Evolutionary conservation across 306 rosid species (phyloP).

Genomic region (Castanospermum australe): DNA sequence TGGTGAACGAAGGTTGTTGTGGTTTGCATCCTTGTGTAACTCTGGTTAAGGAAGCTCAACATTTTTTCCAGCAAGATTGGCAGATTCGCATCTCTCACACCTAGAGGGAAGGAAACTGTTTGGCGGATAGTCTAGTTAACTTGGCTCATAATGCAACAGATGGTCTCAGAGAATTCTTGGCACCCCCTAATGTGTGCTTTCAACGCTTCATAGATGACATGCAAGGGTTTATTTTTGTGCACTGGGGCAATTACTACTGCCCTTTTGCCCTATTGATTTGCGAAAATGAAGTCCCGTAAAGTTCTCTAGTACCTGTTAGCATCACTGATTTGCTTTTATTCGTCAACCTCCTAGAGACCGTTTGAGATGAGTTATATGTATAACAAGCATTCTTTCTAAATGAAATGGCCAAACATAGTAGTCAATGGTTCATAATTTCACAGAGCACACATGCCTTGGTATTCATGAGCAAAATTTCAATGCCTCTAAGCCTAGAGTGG

Average conservation of each 20-base stretch:
- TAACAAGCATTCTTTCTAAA: not conserved
- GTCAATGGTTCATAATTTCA: constrained; percentile 17
- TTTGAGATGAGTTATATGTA: not conserved
- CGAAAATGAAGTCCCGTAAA: not conserved
- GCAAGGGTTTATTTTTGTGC: not conserved
- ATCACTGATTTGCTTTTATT: constrained; percentile 18
- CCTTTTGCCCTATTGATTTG: not conserved
- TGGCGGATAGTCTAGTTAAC: constrained; percentile 18
- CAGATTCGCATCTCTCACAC: not conserved
- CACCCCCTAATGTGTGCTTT: not conserved
- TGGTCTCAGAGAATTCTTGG: not conserved
- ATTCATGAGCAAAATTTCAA: constrained; percentile 10
- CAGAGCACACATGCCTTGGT: not conserved
- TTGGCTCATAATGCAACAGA: not conserved
- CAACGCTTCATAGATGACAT: not conserved
- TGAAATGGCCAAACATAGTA: constrained; percentile 9
- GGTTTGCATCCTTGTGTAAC: constrained; percentile 9
- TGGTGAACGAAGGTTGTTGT: not conserved
- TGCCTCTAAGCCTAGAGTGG: constrained; percentile 10
- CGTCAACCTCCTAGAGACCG: not conserved
- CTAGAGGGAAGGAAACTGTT: not conserved
- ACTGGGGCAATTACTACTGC: constrained; percentile 2
- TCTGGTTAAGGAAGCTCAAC: not conserved
- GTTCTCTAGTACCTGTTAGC: not conserved
- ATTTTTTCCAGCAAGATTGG: not conserved